Evolutionary conservation across 2,329 filamentous ascomycete species (phyloP).

Genomic region (Penicillium sp.): DNA sequence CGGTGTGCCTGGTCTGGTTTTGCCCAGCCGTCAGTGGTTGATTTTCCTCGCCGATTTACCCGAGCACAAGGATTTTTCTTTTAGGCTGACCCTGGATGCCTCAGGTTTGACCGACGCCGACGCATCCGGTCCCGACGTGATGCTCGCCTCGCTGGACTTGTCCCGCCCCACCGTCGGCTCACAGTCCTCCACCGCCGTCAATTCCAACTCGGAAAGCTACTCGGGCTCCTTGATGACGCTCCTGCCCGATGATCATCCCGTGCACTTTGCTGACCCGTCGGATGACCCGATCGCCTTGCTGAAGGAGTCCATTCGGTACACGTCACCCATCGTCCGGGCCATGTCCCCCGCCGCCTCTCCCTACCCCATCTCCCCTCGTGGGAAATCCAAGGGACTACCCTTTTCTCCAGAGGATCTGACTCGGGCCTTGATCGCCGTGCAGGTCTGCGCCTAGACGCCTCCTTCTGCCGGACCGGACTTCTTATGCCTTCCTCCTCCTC

Average conservation of each 20-base stretch:
- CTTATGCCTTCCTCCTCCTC: background rate
- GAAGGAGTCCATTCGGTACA: constrained; percentile 30
- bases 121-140: constrained; percentile 4
- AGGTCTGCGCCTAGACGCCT: constrained; percentile 23
- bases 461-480: constrained; percentile 1
- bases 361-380: constrained; percentile 18
- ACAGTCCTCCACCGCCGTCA: constrained; percentile 33
- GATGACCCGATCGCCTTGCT: constrained; percentile 25
- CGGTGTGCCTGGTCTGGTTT: no score
- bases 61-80: background rate
- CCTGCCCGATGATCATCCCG: constrained; percentile 19
- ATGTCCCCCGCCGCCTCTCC: constrained; percentile 21
- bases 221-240: constrained; percentile 33
- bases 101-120: constrained; percentile 7
- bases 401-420: constrained; percentile 33
- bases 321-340: constrained; percentile 26
- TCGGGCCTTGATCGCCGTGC: constrained; percentile 34
- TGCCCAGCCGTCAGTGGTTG: no score
- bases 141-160: constrained; percentile 12
- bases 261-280: constrained; percentile 14
- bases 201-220: constrained; percentile 30
- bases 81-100: constrained; percentile 6
- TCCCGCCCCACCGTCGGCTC: constrained; percentile 27
- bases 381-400: constrained; percentile 23
- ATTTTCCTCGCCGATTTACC: background rate